These are phyloP conservation scores for Comarum palustre DNA, from an alignment of 306 rosid genomes.

Conservation along the genomic window DNA sequence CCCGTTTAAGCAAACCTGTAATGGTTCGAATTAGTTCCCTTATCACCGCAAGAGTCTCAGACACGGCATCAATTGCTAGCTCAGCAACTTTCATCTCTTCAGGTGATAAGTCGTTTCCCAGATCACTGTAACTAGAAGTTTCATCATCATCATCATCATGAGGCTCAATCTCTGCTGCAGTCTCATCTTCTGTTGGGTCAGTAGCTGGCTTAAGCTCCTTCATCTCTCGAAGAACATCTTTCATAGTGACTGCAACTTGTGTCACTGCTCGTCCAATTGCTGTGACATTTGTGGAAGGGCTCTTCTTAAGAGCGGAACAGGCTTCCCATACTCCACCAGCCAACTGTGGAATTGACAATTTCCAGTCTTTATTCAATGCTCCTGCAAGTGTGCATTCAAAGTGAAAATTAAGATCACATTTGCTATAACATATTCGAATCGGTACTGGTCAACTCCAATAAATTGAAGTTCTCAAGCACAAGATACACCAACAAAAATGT, in stretches of 20 bases:
- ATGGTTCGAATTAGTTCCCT: conserved; percentile 79
- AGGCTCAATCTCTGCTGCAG: conserved; percentile 29
- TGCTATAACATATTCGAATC: not conserved
- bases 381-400: conserved; percentile 45
- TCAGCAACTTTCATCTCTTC: conserved; percentile 83
- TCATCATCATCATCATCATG: conserved; percentile 40
- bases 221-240: conserved; percentile 93
- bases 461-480: not conserved
- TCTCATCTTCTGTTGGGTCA: conserved; percentile 35
- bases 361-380: conserved; percentile 38
- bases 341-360: conserved; percentile 55
- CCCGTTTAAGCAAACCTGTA: conserved; percentile 65
- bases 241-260: conserved; percentile 74
- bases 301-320: conserved; percentile 70
- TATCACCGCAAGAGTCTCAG: conserved; percentile 50
- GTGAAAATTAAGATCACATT: conserved; percentile 23
- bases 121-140: conserved; percentile 48
- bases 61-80: conserved; percentile 48
- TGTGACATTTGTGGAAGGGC: conserved; percentile 68
- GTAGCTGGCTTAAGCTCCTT: conserved; percentile 72
- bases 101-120: conserved; percentile 82
- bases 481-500: not conserved
- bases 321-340: conserved; percentile 88
- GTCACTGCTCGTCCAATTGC: conserved; percentile 86
- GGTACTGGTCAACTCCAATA: not conserved